These are phyloP conservation scores for Trametes sanguinea DNA, from an alignment of 768 basidiomycete species.

Conservation along the genomic window DNA sequence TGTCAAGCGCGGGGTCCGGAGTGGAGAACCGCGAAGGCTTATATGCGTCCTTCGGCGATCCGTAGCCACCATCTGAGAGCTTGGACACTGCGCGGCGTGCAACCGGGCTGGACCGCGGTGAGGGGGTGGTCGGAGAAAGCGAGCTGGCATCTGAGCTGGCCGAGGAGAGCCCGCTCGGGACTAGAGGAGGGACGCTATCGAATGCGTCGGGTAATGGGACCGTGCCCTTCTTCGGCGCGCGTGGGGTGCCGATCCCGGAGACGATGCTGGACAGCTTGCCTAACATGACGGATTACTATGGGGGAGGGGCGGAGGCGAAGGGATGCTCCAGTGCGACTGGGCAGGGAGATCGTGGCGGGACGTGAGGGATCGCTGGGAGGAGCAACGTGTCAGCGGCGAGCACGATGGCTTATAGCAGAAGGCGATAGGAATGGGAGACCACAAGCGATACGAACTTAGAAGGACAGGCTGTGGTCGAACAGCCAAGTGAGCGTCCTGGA, in stretches of 20 bases:
- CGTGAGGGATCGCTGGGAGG: slow-evolving; percentile 13
- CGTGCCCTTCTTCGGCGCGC: slow-evolving; percentile 19
- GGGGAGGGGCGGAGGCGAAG: not conserved
- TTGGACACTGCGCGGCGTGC: not conserved
- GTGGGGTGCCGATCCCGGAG: slow-evolving; percentile 14
- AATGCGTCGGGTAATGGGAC: slow-evolving; percentile 17
- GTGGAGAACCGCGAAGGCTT: slow-evolving; percentile 4
- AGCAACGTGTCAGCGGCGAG: slow-evolving; percentile 3
- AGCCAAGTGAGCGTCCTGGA: no score
- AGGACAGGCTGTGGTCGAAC: slow-evolving; percentile 13
- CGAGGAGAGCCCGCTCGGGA: slow-evolving; percentile 19
- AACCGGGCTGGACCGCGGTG: slow-evolving; percentile 6
- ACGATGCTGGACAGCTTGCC: slow-evolving; percentile 14
- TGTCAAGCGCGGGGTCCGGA: slow-evolving; percentile 10
- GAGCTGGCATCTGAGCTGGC: slow-evolving; percentile 20
- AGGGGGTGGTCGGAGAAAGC: slow-evolving; percentile 17
- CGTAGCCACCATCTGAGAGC: not conserved
- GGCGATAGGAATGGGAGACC: not conserved
- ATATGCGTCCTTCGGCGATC: not conserved
- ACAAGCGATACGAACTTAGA: slow-evolving; percentile 18
- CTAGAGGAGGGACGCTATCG: slow-evolving; percentile 6
- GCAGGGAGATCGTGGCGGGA: slow-evolving; percentile 1
- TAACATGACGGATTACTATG: not conserved
- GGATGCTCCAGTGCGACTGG: not conserved
- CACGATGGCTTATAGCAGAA: not conserved